Evolutionary conservation across 441 rosid species (phyloP).

Genomic region (Brassica balearica): DNA sequence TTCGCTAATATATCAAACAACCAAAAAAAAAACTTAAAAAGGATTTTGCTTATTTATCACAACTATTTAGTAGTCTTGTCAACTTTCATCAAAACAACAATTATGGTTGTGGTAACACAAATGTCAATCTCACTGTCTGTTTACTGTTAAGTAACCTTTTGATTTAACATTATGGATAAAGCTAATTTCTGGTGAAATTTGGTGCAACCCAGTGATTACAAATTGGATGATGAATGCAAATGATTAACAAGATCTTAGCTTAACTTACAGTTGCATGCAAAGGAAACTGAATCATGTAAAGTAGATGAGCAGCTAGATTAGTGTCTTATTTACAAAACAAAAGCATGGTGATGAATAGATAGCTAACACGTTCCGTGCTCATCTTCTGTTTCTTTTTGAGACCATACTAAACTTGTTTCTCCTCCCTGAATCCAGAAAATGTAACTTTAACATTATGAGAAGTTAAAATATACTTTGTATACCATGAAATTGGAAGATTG

Average conservation of each 20-base stretch:
- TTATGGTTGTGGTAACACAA: constrained; percentile 31
- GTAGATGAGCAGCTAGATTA: constrained; percentile 26
- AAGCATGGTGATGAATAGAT: not conserved
- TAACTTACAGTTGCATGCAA: constrained; percentile 19
- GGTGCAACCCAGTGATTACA: constrained; percentile 33
- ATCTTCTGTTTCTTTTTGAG: constrained; percentile 13
- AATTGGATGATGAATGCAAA: constrained; percentile 26
- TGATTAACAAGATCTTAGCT: constrained; percentile 3
- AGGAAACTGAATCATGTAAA: constrained; percentile 31
- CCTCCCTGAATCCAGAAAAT: constrained; percentile 35
- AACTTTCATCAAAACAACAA: constrained; percentile 30
- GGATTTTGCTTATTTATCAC: constrained; percentile 38
- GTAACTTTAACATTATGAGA: not conserved
- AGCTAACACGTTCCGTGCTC: too few species aligned
- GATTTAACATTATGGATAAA: constrained; percentile 20
- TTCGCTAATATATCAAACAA: not conserved
- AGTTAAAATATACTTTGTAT: not conserved
- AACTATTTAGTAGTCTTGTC: constrained; percentile 38
- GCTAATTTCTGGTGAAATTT: constrained; percentile 31
- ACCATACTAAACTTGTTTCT: constrained; percentile 34
- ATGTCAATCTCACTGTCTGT: constrained; percentile 36
- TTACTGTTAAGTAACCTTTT: constrained; percentile 37
- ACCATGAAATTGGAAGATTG: constrained; percentile 2
- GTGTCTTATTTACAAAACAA: constrained; percentile 42
- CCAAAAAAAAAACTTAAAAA: not conserved